Evolutionary conservation across 495 filamentous ascomycete genomes (phyloP), one percentile per base, ranked within the genome.

Genomic region (Pyrenopolyporus hunteri): DNA sequence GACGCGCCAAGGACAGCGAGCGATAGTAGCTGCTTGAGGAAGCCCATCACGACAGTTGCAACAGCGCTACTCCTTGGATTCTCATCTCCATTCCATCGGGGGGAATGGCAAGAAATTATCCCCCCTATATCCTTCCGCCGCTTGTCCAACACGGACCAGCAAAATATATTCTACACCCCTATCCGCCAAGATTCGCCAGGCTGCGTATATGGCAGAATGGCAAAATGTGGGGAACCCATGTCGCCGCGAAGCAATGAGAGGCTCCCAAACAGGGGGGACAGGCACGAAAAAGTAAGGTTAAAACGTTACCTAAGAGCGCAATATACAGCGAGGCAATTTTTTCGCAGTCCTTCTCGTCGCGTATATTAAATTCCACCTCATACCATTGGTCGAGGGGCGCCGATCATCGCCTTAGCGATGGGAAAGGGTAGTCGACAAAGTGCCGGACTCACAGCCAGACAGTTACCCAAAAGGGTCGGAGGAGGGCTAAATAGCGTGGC

Each of bases 341-440:
- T 35, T 46, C 16, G 22, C 49, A 28, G n/a, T 20, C 36, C 8
- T 44, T 55, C 44, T 50, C 45, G 37, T 52, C 46, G 32, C 51
- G 28, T 36, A 60, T 60, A 66, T 60, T 66, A 57, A 47, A 51
- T 44, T 53, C 45, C 25, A 28, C 0, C 32, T 44, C 10, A 13
- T 17, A 13, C 33, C 17, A 60, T 66, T 66, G 63, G 63, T 8
- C 14, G 20, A 13, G 55, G 45, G 13, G 23, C 39, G 63, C 44
- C 52, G 63, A 66, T 66, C 56, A 60, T 60, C 44, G 10, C 57
- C 51, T 60, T 57, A 48, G 63, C 63, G 63, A 66, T 66, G 63
- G 63, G 63, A 66, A 66, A 66, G 63, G 63, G 63, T 66, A 42
- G 51, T 66, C 36, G 44, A 66, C 45, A 33, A 66, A 66, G 57